Evolutionary conservation across 2,329 filamentous ascomycete species (phyloP), one percentile per base, ranked within the genome.

Genomic region (Neocucurbitaria cava): DNA sequence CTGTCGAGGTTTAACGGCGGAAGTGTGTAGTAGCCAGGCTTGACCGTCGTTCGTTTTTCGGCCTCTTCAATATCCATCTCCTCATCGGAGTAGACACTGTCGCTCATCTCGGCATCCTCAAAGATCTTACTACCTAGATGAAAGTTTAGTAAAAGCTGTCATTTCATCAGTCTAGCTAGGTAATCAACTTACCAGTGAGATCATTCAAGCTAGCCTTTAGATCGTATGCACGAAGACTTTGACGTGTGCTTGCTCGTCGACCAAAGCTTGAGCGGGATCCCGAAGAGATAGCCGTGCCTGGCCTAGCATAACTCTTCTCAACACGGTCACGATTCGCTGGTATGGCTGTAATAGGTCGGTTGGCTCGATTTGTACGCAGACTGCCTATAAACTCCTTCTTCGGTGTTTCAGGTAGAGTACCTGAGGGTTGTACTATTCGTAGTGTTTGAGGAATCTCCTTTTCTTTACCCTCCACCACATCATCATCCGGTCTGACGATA

Each of bases 41-140:
- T 69, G 36, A 70, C 53, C 1, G 64, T 69, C 2, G 52, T 56
- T 23, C 66, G 51, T 30, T 61, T 63, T 41, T 65, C 56, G 9
- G 62, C 64, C 26, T 69, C 64, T 40, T 66, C 61, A 31, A 72
- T 68, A 33, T 67, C 66, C 13, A 64, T 58, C 52, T 71, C 65
- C 38, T 70, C 68, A 15, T 61, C 58, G 10, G 69, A 68, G 48
- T 73, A 74, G 15, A 62, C 65, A 33, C 68, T 72, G 40, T 67
- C 71, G 33, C 68, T 73, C 39, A 69, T 52, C 21, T 72, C 71
- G 1, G 58, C 63, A 42, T 74, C 69, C 30, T 70, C 62, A 39
- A 62, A 74, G 18, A 73, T 65, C 41, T 68, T 58, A 9, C 55
- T 65, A 4, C 62, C 59, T 23, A 30, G 1, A 21, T 18, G 13